Conservation (phyloP, 164 flowering plant species). For the Umbilicus rupestris region DNA sequence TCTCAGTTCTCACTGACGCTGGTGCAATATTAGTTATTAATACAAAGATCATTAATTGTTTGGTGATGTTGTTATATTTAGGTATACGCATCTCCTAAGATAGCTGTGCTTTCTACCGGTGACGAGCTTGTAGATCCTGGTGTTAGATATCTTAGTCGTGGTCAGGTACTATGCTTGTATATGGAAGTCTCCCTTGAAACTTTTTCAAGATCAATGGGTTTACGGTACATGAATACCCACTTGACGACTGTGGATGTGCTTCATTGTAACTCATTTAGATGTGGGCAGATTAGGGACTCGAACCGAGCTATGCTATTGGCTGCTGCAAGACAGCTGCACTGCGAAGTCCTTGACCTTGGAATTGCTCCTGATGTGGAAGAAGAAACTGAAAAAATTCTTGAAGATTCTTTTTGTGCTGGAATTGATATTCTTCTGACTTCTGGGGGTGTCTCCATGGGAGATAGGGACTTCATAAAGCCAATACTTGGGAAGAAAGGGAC, state of each 20-base stretch:
- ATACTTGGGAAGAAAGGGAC: conserved; percentile 63
- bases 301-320: conserved; percentile 87
- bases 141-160: conserved; percentile 47
- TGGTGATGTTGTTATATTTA: conserved; percentile 18
- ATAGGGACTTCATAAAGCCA: conserved; percentile 84
- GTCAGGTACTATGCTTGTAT: conserved; percentile 50
- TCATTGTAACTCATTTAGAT: neutral
- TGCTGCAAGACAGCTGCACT: conserved; percentile 64
- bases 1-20: neutral
- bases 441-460: conserved; percentile 99
- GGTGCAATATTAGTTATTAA: neutral
- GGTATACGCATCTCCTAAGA: conserved; percentile 68
- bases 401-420: conserved; percentile 49
- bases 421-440: conserved; percentile 71
- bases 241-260: neutral
- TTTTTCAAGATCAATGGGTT: neutral
- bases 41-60: neutral
- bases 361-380: conserved; percentile 74
- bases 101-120: conserved; percentile 95
- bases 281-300: conserved; percentile 85
- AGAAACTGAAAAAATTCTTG: conserved; percentile 48
- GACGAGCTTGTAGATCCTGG: conserved; percentile 93
- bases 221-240: neutral
- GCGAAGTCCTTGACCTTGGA: conserved; percentile 80
- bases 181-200: neutral